Conservation (phyloP, 768 basidiomycete species). For the Phaeotremella fagi region DNA sequence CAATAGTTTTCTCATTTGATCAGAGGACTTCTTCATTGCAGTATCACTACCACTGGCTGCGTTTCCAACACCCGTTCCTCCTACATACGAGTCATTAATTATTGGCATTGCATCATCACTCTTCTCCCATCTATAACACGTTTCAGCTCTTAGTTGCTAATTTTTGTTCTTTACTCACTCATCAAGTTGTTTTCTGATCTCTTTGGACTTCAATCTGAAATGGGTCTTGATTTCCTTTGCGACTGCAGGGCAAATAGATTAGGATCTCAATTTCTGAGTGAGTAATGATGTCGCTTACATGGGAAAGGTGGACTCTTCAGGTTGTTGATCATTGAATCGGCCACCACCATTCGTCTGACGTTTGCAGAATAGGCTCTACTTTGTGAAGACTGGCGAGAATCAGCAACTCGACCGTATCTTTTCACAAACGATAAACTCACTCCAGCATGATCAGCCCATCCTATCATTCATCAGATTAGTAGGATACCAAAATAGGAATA, state of each 20-base stretch:
- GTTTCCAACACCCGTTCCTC: too few relatives aligned
- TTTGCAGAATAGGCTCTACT: slow-evolving; percentile 57
- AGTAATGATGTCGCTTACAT: slow-evolving; percentile 18
- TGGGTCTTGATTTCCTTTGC: slow-evolving; percentile 82
- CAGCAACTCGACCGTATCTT: neutral
- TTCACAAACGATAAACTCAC: slow-evolving; percentile 5
- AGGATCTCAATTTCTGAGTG: neutral
- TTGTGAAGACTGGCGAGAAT: slow-evolving; percentile 8
- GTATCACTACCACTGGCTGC: too few relatives aligned
- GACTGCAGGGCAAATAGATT: slow-evolving; percentile 54
- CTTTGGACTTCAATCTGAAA: slow-evolving; percentile 75
- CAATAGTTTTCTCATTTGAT: too few relatives aligned
- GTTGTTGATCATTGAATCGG: slow-evolving; percentile 57
- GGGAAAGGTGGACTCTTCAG: slow-evolving; percentile 32
- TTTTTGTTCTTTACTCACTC: slow-evolving; percentile 64
- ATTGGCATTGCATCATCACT: too few relatives aligned
- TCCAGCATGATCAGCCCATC: slow-evolving; percentile 20
- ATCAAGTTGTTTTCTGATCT: slow-evolving; percentile 68
- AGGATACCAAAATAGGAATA: neutral
- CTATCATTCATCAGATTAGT: slow-evolving; percentile 1
- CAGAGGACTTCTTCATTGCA: too few relatives aligned
- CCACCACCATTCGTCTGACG: slow-evolving; percentile 84
- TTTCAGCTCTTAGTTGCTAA: too few relatives aligned
- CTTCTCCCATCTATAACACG: too few relatives aligned
- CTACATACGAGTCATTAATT: too few relatives aligned